Evolutionary conservation across 2,329 filamentous ascomycete species (phyloP).

Genomic region (Ceratocystis ficicola): DNA sequence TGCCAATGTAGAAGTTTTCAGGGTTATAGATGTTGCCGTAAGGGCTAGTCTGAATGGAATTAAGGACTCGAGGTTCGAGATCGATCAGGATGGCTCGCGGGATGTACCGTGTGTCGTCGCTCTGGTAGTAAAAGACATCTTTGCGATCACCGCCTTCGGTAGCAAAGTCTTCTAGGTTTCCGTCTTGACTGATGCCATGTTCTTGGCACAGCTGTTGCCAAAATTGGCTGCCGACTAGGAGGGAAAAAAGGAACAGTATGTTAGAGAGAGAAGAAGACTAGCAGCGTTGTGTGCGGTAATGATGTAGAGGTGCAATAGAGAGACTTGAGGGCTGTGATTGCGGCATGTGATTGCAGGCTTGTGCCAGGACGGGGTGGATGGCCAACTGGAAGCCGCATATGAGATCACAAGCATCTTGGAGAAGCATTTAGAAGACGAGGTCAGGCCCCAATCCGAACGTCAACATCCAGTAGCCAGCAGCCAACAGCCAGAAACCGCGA

Average conservation of each 20-base stretch:
- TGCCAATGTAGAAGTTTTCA: constrained; percentile 95
- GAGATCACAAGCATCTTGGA: background rate
- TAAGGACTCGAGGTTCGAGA: constrained; percentile 84
- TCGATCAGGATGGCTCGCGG: constrained; percentile 91
- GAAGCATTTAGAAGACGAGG: background rate
- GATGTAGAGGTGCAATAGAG: background rate
- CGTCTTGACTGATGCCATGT: constrained; percentile 94
- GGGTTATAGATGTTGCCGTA: constrained; percentile 99
- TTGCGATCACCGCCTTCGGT: constrained; percentile 96
- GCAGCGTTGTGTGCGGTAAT: background rate
- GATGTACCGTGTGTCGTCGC: constrained; percentile 96
- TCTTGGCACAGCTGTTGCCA: constrained; percentile 98
- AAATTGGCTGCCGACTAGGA: constrained; percentile 88
- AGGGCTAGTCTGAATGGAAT: constrained; percentile 80
- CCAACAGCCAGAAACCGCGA: too few relatives aligned
- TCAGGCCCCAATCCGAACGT: background rate
- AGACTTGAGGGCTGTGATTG: too few relatives aligned
- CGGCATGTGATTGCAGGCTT: too few relatives aligned
- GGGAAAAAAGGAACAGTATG: constrained; percentile 28
- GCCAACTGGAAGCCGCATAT: background rate
- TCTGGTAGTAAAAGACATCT: constrained; percentile 99
- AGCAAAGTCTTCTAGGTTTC: constrained; percentile 93
- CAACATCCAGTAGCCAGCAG: too few relatives aligned
- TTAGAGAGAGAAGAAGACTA: background rate
- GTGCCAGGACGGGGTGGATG: too few relatives aligned